Evolutionary conservation across 305 asterid species (phyloP).

Genomic region (Fraxinus sp.): DNA sequence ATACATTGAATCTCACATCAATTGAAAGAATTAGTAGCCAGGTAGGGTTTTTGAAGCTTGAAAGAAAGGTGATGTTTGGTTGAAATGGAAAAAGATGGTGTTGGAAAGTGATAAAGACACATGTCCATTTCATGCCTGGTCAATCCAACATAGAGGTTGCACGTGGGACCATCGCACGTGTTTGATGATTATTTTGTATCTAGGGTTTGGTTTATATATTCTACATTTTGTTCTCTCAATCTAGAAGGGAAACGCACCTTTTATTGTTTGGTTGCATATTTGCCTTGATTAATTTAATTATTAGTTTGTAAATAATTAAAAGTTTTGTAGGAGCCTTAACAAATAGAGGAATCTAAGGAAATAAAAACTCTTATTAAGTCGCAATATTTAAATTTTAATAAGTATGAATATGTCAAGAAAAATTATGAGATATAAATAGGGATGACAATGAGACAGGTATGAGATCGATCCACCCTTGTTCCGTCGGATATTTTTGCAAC

Average conservation of each 20-base stretch:
- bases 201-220: neutral
- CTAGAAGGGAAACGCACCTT: neutral
- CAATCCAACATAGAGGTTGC: neutral
- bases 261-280: neutral
- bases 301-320: too few relatives aligned
- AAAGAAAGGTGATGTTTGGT: neutral
- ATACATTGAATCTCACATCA: too few relatives aligned
- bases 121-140: neutral
- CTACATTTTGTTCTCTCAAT: slow-evolving; percentile 9
- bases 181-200: neutral
- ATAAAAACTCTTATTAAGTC: neutral
- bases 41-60: neutral
- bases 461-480: too few relatives aligned
- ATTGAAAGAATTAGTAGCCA: neutral
- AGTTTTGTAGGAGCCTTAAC: neutral
- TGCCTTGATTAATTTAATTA: neutral
- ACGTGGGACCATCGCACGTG: slow-evolving; percentile 8
- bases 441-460: too few relatives aligned
- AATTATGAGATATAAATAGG: too few relatives aligned
- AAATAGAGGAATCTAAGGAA: neutral
- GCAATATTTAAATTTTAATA: too few relatives aligned
- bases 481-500: too few relatives aligned
- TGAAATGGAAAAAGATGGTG: slow-evolving; percentile 1
- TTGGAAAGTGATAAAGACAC: neutral
- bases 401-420: too few relatives aligned